Conservation (phyloP, 768 basidiomycete genomes). For the Bullera alba region DNA sequence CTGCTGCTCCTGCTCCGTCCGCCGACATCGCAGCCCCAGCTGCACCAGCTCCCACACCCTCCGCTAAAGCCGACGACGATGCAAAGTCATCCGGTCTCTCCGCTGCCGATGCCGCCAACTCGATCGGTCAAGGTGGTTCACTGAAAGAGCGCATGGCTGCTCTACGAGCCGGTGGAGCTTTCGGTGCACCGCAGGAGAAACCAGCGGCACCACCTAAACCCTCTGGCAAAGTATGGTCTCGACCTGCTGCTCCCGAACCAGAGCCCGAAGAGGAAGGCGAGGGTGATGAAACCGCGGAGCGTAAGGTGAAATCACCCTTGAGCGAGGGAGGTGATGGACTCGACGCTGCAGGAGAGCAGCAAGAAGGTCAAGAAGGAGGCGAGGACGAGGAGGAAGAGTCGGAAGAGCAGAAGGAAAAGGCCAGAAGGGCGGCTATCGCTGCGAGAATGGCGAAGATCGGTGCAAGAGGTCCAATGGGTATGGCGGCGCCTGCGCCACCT, state of each 20-base stretch:
- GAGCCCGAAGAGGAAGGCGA: conserved; percentile 25
- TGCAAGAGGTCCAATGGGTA: conserved; percentile 53
- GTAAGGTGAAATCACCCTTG: conserved; percentile 7
- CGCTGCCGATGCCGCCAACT: conserved; percentile 79
- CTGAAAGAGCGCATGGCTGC: conserved; percentile 94
- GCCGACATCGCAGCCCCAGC: background rate
- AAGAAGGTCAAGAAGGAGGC: conserved; percentile 32
- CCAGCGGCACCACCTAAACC: conserved; percentile 57
- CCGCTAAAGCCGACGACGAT: conserved; percentile 10
- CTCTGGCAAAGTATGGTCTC: conserved; percentile 75
- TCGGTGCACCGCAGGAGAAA: conserved; percentile 55
- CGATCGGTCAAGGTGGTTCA: conserved; percentile 67
- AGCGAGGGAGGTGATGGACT: conserved; percentile 27
- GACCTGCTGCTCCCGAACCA: conserved; percentile 50
- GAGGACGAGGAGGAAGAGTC: conserved; percentile 22
- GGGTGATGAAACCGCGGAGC: conserved; percentile 1
- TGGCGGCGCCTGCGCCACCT: conserved; percentile 61
- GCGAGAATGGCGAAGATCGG: conserved; percentile 90
- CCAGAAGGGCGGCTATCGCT: conserved; percentile 68
- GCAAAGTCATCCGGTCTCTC: conserved; percentile 37
- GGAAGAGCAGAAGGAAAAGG: conserved; percentile 43
- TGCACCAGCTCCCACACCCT: conserved; percentile 6
- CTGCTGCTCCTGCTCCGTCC: conserved; percentile 1
- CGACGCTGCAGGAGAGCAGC: conserved; percentile 53
- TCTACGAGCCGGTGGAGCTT: conserved; percentile 72